Evolutionary conservation across 805 yeast species (phyloP).

Genomic region (Myxozyma udenii): DNA sequence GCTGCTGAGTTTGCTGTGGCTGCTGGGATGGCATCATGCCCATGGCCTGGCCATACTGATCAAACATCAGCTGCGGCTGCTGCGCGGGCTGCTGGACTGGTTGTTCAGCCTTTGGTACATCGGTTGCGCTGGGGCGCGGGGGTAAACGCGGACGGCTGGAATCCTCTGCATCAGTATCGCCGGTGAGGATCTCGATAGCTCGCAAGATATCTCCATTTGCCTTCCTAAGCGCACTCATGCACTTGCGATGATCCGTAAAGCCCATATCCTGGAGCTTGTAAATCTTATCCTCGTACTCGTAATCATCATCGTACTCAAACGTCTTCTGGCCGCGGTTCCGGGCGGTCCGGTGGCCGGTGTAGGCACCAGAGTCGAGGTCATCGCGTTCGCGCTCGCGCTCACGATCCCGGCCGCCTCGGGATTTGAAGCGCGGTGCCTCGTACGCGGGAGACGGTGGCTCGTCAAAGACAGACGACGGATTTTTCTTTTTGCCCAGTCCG

Average conservation of each 20-base stretch:
- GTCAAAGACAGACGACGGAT: neutral
- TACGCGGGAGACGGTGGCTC: neutral
- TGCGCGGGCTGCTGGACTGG: neutral
- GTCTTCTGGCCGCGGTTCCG: slow-evolving; percentile 4
- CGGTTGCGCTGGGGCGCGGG: slow-evolving; percentile 17
- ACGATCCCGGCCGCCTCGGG: neutral
- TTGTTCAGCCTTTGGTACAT: slow-evolving; percentile 3
- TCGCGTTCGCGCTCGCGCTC: slow-evolving; percentile 1
- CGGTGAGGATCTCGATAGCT: slow-evolving; percentile 50
- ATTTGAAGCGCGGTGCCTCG: neutral
- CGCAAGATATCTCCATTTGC: slow-evolving; percentile 57
- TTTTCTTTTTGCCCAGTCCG: slow-evolving; percentile 12
- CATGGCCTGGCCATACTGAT: slow-evolving; percentile 20
- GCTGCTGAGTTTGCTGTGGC: slow-evolving; percentile 6
- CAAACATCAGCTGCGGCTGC: slow-evolving; percentile 6
- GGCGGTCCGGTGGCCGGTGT: neutral
- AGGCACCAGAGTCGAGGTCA: too few species aligned
- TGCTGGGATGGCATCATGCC: slow-evolving; percentile 6
- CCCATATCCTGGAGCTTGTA: slow-evolving; percentile 55
- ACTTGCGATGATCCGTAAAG: slow-evolving; percentile 52
- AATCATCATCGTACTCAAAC: slow-evolving; percentile 17
- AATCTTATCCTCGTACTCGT: slow-evolving; percentile 41
- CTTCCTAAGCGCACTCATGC: slow-evolving; percentile 60
- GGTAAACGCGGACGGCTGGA: slow-evolving; percentile 20
- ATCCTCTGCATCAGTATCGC: slow-evolving; percentile 9